Evolutionary conservation across 257 asterid species (phyloP), one percentile per base, ranked within the genome.

Genomic region (Lantana camara): DNA sequence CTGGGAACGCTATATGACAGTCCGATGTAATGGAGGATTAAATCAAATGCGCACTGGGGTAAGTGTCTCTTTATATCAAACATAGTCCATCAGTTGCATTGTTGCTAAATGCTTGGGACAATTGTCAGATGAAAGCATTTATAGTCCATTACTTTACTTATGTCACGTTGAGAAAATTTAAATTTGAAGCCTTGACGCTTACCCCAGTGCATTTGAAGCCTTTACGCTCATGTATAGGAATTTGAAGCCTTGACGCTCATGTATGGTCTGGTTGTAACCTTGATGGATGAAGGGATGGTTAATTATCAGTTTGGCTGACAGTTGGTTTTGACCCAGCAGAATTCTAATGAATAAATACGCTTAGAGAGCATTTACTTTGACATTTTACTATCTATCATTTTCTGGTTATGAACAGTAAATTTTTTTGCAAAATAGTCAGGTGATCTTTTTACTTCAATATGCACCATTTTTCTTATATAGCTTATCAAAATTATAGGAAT

Each of bases 11-110:
- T 93, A 90, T 70, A 80, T 93, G 76, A 93, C 99, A 41, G 99
- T 90, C 60, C 83, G 77, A 65, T 70, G 96, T 79, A 93, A 93
- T 67, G 98, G 98, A 53, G 97, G 97, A 69, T 76, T 93, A 60
- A 93, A 93, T 81, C 98, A 93, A 78, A 93, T 93, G 98, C 88
- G 96, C 37, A 79, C 90, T 44, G 98, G 98, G 70, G 98, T 93
- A 71, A 79, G 86, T 73, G 23, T 24, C 60, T 72, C 30, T 32
- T 19, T 64, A 16, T 45, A 37, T n/a, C 12, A 52, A 48, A n/a
- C n/a, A n/a, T n/a, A n/a, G n/a, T n/a, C n/a, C 27, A 9, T n/a
- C 56, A 54, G 32, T n/a, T 27, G 53, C 15, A 58, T 63, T 12
- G 44, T 10, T 67, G 44, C 23, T 7, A 15, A 9, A 51, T 58